phyloP scores from a whole-genome alignment of 805 yeast species.

The Candida nitratophila region DNA sequence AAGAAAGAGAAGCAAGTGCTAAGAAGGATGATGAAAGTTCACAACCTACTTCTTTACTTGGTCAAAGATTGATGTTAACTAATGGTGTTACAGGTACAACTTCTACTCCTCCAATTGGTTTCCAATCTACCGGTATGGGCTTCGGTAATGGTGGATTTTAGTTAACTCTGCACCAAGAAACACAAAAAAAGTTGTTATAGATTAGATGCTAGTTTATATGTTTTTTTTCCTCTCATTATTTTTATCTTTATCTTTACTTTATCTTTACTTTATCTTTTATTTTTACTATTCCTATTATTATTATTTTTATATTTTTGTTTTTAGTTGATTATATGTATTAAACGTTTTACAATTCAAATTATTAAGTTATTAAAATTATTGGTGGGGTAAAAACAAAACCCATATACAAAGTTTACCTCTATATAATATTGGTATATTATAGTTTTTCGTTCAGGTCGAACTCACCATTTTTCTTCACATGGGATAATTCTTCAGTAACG shows the following conservation, averaged over 20 bases:
- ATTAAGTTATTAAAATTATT: too few species aligned
- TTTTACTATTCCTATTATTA: conserved; percentile 1
- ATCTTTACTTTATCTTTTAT: too few species aligned
- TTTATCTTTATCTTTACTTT: conserved; percentile 2
- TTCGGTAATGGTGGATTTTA: conserved; percentile 49
- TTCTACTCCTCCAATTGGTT: conserved; percentile 44
- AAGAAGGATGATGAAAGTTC: conserved; percentile 39
- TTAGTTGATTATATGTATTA: conserved; percentile 1
- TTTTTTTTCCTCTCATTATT: neutral
- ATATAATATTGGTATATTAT: too few species aligned
- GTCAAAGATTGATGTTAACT: conserved; percentile 75
- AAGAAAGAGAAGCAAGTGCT: conserved; percentile 59
- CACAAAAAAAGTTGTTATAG: too few species aligned
- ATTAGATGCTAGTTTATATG: neutral
- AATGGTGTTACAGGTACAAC: conserved; percentile 43
- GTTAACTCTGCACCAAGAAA: neutral
- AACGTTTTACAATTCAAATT: too few species aligned
- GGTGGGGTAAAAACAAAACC: too few species aligned
- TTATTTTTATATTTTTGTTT: conserved; percentile 3
- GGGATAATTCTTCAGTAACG: conserved; percentile 71
- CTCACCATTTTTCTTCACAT: conserved; percentile 45
- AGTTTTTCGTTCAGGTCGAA: conserved; percentile 35
- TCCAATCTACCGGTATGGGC: conserved; percentile 67
- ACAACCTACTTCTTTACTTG: conserved; percentile 37
- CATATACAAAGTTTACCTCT: too few species aligned